Conservation (phyloP, 2,329 filamentous ascomycete species). For the Thielaviopsis punctulata region DNA sequence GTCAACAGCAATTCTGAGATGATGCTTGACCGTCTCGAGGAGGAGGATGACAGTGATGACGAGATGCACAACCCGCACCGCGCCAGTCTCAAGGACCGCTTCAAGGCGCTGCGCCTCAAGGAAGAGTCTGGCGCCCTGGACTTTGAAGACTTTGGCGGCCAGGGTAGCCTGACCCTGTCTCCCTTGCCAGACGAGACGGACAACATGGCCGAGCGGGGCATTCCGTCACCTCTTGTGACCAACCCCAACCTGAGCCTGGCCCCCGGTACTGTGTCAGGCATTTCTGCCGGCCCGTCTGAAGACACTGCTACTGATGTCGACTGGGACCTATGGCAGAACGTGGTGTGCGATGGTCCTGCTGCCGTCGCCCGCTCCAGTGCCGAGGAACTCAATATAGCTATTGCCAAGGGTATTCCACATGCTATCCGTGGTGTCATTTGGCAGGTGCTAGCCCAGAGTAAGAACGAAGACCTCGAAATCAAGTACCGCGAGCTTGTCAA, state of each 20-base stretch:
- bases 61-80: slow-evolving; percentile 23
- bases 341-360: slow-evolving; percentile 85
- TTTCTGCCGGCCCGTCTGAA: slow-evolving; percentile 57
- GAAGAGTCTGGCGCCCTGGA: slow-evolving; percentile 47
- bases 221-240: slow-evolving; percentile 33
- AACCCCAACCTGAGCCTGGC: slow-evolving; percentile 54
- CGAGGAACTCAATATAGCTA: slow-evolving; percentile 77
- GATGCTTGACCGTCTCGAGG: slow-evolving; percentile 59
- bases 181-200: slow-evolving; percentile 13
- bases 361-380: slow-evolving; percentile 76
- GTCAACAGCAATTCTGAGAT: slow-evolving; percentile 67
- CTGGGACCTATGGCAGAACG: slow-evolving; percentile 94
- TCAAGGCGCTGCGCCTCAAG: slow-evolving; percentile 58
- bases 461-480: slow-evolving; percentile 73
- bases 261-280: slow-evolving; percentile 71
- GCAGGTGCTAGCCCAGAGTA: slow-evolving; percentile 92
- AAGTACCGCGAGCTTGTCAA: slow-evolving; percentile 71
- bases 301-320: slow-evolving; percentile 65
- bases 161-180: slow-evolving; percentile 18
- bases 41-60: slow-evolving; percentile 35
- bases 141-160: slow-evolving; percentile 36
- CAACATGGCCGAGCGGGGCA: slow-evolving; percentile 14
- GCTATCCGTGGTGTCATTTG: slow-evolving; percentile 96
- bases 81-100: slow-evolving; percentile 57
- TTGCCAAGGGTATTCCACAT: slow-evolving; percentile 82